A percentile compares a stretch with the other conserved stretches of the same genome.
Evolutionary conservation across 768 basidiomycete genomes (phyloP).

Genomic region (Boletus sensibilis): DNA sequence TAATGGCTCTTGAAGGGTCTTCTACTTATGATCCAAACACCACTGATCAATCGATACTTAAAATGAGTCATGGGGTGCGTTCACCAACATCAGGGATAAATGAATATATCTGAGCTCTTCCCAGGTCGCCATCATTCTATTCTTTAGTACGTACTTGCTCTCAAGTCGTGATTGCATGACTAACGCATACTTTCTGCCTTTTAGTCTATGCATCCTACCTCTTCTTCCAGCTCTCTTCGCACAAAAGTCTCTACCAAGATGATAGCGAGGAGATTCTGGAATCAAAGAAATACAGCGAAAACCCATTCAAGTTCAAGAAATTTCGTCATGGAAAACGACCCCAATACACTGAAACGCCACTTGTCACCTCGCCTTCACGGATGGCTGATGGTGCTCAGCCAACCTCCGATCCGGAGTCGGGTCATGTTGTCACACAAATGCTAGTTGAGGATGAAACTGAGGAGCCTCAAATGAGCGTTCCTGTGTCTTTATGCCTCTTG

Average conservation of each 20-base stretch:
- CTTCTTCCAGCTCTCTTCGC: slow-evolving; percentile 78
- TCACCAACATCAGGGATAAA: not conserved
- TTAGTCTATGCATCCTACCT: slow-evolving; percentile 74
- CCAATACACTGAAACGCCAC: not conserved
- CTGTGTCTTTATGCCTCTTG: slow-evolving; percentile 53
- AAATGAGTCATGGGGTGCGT: slow-evolving; percentile 76
- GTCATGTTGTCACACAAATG: not conserved
- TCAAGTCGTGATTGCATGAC: not conserved
- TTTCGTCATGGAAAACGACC: slow-evolving; percentile 18
- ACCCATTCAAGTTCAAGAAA: slow-evolving; percentile 33
- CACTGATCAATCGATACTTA: slow-evolving; percentile 51
- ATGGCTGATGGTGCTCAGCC: not conserved
- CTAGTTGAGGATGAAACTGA: slow-evolving; percentile 34
- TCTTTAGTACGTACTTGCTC: slow-evolving; percentile 57
- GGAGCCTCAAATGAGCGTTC: slow-evolving; percentile 52
- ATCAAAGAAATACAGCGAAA: slow-evolving; percentile 44
- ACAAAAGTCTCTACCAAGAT: slow-evolving; percentile 65
- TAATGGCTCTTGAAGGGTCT: slow-evolving; percentile 48
- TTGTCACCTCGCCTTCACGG: slow-evolving; percentile 6
- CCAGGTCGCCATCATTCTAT: slow-evolving; percentile 72
- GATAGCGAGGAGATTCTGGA: slow-evolving; percentile 35
- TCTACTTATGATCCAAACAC: slow-evolving; percentile 17
- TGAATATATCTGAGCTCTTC: slow-evolving; percentile 4
- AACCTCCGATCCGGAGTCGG: slow-evolving; percentile 12
- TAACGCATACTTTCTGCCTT: not conserved